Conservation (phyloP, 1,284 basidiomycete genomes). For the Peniophora sp. region DNA sequence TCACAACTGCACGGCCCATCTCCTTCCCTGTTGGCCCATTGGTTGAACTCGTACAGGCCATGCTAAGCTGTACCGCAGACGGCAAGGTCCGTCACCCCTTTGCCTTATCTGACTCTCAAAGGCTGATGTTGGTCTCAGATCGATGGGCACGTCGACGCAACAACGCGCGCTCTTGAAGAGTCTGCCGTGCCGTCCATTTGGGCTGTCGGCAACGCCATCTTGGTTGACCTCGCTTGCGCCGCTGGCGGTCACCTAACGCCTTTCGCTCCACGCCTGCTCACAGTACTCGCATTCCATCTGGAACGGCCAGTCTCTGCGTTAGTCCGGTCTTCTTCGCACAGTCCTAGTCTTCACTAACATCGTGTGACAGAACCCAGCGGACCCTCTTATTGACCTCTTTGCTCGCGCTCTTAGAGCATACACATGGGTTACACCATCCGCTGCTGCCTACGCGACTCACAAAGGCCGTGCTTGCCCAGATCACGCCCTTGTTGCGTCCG, state of each 20-base stretch:
- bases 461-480: constrained; percentile 42
- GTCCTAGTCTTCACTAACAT: not conserved
- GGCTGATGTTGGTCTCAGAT: constrained; percentile 17
- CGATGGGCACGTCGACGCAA: constrained; percentile 40
- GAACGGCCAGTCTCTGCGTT: constrained; percentile 48
- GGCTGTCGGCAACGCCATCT: constrained; percentile 42
- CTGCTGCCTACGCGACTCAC: constrained; percentile 46
- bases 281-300: constrained; percentile 47
- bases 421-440: constrained; percentile 39
- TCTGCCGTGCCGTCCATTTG: constrained; percentile 47
- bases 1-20: constrained; percentile 58
- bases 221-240: constrained; percentile 43
- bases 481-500: constrained; percentile 41
- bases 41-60: constrained; percentile 38
- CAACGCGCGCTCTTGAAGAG: constrained; percentile 44
- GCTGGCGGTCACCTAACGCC: constrained; percentile 43
- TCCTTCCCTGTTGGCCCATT: constrained; percentile 63
- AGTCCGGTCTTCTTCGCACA: constrained; percentile 19
- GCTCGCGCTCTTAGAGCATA: constrained; percentile 33
- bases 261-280: constrained; percentile 38
- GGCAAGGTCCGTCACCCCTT: constrained; percentile 29
- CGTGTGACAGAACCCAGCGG: constrained; percentile 31
- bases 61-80: constrained; percentile 52
- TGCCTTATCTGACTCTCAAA: constrained; percentile 10
- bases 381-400: constrained; percentile 37